Base-by-base conservation (phyloP, 768 basidiomycete species). In the Podaxis sp. region DNA sequence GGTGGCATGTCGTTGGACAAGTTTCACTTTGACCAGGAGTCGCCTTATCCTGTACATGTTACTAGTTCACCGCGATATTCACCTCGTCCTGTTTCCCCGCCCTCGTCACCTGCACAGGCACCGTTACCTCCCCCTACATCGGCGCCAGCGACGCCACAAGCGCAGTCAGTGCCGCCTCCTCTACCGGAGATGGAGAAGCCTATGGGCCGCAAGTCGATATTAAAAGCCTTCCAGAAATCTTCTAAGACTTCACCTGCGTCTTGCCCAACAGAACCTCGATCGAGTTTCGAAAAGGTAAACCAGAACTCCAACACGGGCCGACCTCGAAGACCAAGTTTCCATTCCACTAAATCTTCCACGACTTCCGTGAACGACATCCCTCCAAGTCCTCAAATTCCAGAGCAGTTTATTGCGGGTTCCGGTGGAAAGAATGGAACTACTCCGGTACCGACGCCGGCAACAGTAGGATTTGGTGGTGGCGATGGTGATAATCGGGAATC, bases 11-110 rank as follows among this genome's bases (percentile, higher is more conserved):
- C 68, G 10, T 62, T 80, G 44, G 82, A 82, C 63, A 77, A 79
- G 18, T 75, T 90, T 58, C 81, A 83, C 52, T 88, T 89, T 72
- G 86, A 93, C 70, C 89, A 89, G 65, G 88, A 91, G 63, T 83
- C 86, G 1, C 85, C 83, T 23, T 89, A 89, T 71, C 85, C 89
- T 16, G 76, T 73, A 10, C 76, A 77, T 13, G 71, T 73, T 37
- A 77, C 77, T 44, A 70, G 71, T 21, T 60, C 71, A 32, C 67
- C 69, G 68, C 65, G 68, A 38, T 67, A 71, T 56, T 69, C 72
- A 23, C 70, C 72, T 27, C 74, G 68, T 60, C 74, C 67, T 67
- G 74, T 66, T 50, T 76, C 69, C 46, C 73, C 70, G 54, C 64
- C 74, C 32, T 63, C 69, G 28, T 32, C 44, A 21, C 35, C 37